Evolutionary conservation across 164 flowering plant species (phyloP).

Genomic region (Annona cherimola): DNA sequence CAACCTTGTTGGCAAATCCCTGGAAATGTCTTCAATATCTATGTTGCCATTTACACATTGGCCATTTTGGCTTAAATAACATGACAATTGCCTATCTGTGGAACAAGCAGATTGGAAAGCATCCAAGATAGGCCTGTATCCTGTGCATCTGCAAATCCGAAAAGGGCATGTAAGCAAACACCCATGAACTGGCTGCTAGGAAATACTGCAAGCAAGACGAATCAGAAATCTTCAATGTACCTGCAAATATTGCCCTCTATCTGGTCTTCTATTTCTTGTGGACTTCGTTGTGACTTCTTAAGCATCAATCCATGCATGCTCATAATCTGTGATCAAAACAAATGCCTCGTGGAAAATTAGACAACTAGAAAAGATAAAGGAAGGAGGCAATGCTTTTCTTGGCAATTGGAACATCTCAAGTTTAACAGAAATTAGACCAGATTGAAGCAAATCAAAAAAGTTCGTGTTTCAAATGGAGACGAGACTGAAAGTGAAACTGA

Average conservation of each 20-base stretch:
- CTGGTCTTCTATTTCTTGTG: conserved; percentile 12
- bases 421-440: too few species aligned
- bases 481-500: too few species aligned
- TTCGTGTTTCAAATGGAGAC: too few species aligned
- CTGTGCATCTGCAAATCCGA: conserved; percentile 10
- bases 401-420: too few species aligned
- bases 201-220: background rate
- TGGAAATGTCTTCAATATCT: conserved; percentile 10
- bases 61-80: background rate
- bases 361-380: background rate
- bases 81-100: background rate
- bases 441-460: too few species aligned
- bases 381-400: background rate
- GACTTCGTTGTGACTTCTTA: conserved; percentile 1
- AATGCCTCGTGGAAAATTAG: too few species aligned
- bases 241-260: conserved; percentile 12
- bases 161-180: background rate
- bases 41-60: background rate
- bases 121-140: conserved; percentile 7
- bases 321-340: conserved; percentile 5
- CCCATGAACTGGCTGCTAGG: too few species aligned
- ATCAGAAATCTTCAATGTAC: background rate
- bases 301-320: conserved; percentile 6
- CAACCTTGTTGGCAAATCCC: conserved; percentile 1
- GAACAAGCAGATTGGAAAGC: conserved; percentile 4